phyloP scores from a whole-genome alignment of 2,329 filamentous ascomycete genomes.

The Daldinia eschscholtzii region DNA sequence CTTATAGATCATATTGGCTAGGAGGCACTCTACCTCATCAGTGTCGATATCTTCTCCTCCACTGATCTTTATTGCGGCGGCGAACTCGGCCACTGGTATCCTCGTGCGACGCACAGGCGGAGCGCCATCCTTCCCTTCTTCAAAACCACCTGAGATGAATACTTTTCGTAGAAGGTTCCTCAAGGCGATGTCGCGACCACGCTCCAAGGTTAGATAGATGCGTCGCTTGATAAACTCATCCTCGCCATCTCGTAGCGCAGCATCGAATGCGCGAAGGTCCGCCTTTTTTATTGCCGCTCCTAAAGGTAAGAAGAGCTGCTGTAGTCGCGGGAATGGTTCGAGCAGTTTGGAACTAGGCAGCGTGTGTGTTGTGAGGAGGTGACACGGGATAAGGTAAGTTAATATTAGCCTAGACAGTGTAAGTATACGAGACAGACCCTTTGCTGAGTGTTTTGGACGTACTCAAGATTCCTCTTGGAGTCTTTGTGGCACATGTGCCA shows the following conservation, averaged over 20 bases:
- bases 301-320: constrained; percentile 82
- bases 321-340: constrained; percentile 79
- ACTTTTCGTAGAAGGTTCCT: constrained; percentile 94
- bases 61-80: constrained; percentile 82
- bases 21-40: constrained; percentile 94
- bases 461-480: constrained; percentile 84
- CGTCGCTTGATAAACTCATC: constrained; percentile 93
- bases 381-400: constrained; percentile 94
- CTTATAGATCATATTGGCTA: constrained; percentile 99
- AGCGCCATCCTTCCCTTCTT: constrained; percentile 77
- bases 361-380: constrained; percentile 87
- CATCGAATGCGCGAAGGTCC: constrained; percentile 85
- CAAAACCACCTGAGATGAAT: constrained; percentile 85
- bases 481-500: constrained; percentile 83
- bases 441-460: constrained; percentile 51
- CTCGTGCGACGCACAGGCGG: constrained; percentile 77
- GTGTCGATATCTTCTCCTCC: constrained; percentile 77
- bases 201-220: constrained; percentile 94
- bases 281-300: constrained; percentile 83
- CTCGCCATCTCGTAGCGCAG: constrained; percentile 83
- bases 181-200: constrained; percentile 89
- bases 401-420: constrained; percentile 77
- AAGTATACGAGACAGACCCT: constrained; percentile 35
- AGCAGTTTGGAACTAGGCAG: constrained; percentile 81
- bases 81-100: constrained; percentile 86